Evolutionary conservation across 1,284 basidiomycete genomes (phyloP).

Genomic region (Xerocomus amazonicus): DNA sequence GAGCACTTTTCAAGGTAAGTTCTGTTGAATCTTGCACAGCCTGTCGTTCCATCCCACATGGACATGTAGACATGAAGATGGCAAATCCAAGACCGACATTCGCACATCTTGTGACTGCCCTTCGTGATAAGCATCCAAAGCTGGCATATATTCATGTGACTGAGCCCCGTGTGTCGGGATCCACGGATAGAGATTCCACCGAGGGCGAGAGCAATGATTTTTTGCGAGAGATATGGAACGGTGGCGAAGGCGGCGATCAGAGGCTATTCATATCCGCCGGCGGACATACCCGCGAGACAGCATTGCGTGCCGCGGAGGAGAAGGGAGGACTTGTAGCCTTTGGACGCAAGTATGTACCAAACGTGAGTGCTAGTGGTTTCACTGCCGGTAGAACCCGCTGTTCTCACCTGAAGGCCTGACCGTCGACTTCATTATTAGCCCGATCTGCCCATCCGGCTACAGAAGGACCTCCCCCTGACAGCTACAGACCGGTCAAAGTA

Average conservation of each 20-base stretch:
- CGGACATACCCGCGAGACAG: not conserved
- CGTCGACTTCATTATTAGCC: not conserved
- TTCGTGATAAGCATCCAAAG: conserved; percentile 33
- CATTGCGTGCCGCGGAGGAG: not conserved
- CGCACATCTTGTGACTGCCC: conserved; percentile 35
- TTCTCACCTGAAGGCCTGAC: not conserved
- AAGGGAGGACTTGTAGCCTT: not conserved
- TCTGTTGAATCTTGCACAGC: not conserved
- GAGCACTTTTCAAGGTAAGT: conserved; percentile 36
- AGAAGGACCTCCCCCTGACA: conserved; percentile 15
- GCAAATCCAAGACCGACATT: conserved; percentile 42
- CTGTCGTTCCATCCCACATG: not conserved
- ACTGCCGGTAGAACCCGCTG: too few relatives aligned
- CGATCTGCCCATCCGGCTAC: conserved; percentile 19
- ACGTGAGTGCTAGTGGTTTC: conserved; percentile 6
- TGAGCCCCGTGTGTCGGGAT: conserved; percentile 35
- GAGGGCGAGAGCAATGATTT: not conserved
- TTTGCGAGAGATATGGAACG: not conserved
- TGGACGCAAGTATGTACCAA: conserved; percentile 1
- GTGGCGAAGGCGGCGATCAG: not conserved
- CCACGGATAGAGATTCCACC: not conserved
- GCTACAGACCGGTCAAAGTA: conserved; percentile 10
- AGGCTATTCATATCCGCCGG: not conserved
- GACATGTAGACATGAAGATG: conserved; percentile 26
- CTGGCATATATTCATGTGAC: conserved; percentile 59